These are phyloP conservation scores for Rhizopogon vulgaris DNA, from an alignment of 768 basidiomycete species.

Conservation along the genomic window DNA sequence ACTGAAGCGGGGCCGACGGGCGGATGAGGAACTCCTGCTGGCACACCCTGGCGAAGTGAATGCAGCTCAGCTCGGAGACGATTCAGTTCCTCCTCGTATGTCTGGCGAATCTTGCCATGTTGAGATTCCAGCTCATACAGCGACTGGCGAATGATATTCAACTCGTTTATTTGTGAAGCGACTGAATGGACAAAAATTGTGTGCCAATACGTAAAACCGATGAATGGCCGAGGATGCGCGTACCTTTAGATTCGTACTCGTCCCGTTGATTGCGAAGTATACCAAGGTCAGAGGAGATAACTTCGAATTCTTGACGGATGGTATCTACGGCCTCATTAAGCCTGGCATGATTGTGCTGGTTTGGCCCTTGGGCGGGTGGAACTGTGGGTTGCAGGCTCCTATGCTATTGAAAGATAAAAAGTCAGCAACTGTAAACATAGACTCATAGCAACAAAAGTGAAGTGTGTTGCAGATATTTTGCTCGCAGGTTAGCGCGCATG, in stretches of 20 bases:
- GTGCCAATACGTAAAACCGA: slow-evolving; percentile 5
- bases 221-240: slow-evolving; percentile 17
- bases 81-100: slow-evolving; percentile 81
- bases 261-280: slow-evolving; percentile 72
- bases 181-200: slow-evolving; percentile 36
- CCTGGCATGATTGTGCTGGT: slow-evolving; percentile 36
- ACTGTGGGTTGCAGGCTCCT: slow-evolving; percentile 49
- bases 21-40: slow-evolving; percentile 29
- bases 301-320: slow-evolving; percentile 82
- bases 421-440: slow-evolving; percentile 12
- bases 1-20: slow-evolving; percentile 27
- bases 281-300: slow-evolving; percentile 59
- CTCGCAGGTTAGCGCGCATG: slow-evolving; percentile 5
- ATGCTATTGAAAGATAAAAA: slow-evolving; percentile 29
- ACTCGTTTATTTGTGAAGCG: slow-evolving; percentile 78
- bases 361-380: slow-evolving; percentile 36
- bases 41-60: slow-evolving; percentile 36
- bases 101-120: slow-evolving; percentile 78
- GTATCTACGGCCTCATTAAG: slow-evolving; percentile 76
- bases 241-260: slow-evolving; percentile 87
- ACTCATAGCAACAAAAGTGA: not conserved
- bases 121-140: slow-evolving; percentile 89
- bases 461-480: slow-evolving; percentile 19
- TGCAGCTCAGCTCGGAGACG: slow-evolving; percentile 67
- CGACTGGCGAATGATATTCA: slow-evolving; percentile 83